Conservation (phyloP, 495 filamentous ascomycete species). For the Thermochaetoides thermophila region DNA sequence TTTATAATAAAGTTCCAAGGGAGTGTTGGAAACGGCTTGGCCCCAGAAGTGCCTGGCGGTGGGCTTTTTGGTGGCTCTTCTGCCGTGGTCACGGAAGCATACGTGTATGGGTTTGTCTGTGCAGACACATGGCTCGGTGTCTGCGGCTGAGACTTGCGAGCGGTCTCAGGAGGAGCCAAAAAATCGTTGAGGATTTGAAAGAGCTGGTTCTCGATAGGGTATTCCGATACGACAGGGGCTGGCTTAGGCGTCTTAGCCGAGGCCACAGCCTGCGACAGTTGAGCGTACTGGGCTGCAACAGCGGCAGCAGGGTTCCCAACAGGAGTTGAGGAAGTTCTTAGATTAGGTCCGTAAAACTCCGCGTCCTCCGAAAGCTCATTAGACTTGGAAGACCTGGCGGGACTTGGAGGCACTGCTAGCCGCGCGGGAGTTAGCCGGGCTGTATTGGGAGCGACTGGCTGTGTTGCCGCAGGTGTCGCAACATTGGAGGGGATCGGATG, state of each 20-base stretch:
- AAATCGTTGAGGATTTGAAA: constrained; percentile 29
- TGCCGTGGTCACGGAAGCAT: constrained; percentile 23
- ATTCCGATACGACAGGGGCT: constrained; percentile 10
- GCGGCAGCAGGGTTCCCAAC: not conserved
- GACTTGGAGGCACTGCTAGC: constrained; percentile 1
- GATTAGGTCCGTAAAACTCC: constrained; percentile 11
- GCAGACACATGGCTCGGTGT: constrained; percentile 2
- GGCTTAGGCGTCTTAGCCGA: too few species aligned
- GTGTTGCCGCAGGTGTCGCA: not conserved
- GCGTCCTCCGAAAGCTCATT: constrained; percentile 16
- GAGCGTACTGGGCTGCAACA: not conserved
- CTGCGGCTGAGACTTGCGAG: constrained; percentile 1
- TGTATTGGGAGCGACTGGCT: not conserved
- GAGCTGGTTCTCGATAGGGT: constrained; percentile 20
- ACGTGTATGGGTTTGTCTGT: constrained; percentile 24
- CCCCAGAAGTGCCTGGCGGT: constrained; percentile 21
- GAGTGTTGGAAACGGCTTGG: constrained; percentile 25
- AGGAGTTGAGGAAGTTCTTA: not conserved
- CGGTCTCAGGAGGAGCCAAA: constrained; percentile 20
- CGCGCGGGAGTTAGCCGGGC: not conserved
- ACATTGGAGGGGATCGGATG: not conserved
- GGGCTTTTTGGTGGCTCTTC: constrained; percentile 18
- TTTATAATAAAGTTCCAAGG: constrained; percentile 31
- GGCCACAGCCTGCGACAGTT: not conserved
- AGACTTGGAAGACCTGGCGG: constrained; percentile 10